phyloP scores from a whole-genome alignment of 768 basidiomycete species.

The Mycena haematopus region DNA sequence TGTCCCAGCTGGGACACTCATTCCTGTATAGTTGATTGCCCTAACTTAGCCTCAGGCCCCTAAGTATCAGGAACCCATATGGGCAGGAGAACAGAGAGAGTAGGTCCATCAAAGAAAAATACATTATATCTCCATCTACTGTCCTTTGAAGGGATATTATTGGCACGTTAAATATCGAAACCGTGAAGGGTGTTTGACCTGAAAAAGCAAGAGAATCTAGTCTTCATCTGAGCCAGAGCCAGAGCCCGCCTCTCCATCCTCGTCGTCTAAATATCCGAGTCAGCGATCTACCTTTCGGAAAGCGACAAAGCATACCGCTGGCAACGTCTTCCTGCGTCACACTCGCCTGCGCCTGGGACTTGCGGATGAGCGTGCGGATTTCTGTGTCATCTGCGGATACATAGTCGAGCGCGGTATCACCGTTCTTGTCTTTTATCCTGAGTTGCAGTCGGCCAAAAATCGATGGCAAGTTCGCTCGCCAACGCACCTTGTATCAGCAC shows the following conservation, averaged over 20 bases:
- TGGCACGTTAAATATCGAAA: conserved; percentile 22
- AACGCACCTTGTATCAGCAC: conserved; percentile 71
- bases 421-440: conserved; percentile 78
- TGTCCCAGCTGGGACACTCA: not conserved
- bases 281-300: not conserved
- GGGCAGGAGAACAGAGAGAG: not conserved
- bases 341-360: conserved; percentile 56
- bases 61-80: not conserved
- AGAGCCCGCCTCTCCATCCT: conserved; percentile 37
- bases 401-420: conserved; percentile 60
- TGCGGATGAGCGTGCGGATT: conserved; percentile 56
- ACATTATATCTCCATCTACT: conserved; percentile 14
- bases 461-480: not conserved
- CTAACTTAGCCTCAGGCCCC: no score
- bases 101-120: not conserved
- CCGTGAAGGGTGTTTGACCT: conserved; percentile 1
- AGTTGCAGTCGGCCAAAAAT: not conserved
- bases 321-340: conserved; percentile 70
- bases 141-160: conserved; percentile 2
- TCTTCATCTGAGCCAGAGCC: conserved; percentile 44
- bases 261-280: conserved; percentile 24
- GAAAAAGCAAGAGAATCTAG: conserved; percentile 19
- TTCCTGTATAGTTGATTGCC: not conserved
- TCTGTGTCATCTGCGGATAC: conserved; percentile 60
- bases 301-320: conserved; percentile 49